A percentile compares a stretch with the other conserved stretches of the same genome.
Conservation (phyloP, 1,284 basidiomycete species). For the Entoloma clypeatum region DNA sequence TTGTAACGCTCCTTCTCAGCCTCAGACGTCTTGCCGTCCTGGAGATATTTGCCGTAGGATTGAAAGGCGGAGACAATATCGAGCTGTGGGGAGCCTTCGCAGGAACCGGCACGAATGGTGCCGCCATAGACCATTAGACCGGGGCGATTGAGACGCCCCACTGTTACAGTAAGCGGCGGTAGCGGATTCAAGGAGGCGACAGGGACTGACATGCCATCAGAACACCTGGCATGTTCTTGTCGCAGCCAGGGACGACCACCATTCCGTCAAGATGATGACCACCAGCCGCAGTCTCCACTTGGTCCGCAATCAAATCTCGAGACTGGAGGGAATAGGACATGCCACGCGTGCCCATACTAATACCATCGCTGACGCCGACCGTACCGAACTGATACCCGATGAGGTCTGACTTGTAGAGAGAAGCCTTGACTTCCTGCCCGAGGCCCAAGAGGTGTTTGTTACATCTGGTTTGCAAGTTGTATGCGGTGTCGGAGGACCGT, state of each 20-base stretch:
- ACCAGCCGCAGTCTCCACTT: slow-evolving; percentile 93
- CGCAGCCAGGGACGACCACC: slow-evolving; percentile 94
- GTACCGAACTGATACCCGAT: slow-evolving; percentile 98
- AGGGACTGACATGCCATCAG: slow-evolving; percentile 81
- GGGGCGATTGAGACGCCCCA: slow-evolving; percentile 91
- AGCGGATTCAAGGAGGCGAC: slow-evolving; percentile 24
- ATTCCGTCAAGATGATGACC: slow-evolving; percentile 99
- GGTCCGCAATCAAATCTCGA: slow-evolving; percentile 94
- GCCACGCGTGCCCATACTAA: slow-evolving; percentile 92
- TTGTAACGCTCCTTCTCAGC: slow-evolving; percentile 82
- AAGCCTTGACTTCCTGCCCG: slow-evolving; percentile 83
- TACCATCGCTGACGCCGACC: slow-evolving; percentile 95
- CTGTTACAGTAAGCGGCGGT: slow-evolving; percentile 36
- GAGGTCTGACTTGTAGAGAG: slow-evolving; percentile 68
- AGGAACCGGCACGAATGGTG: slow-evolving; percentile 87
- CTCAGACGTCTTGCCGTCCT: slow-evolving; percentile 79
- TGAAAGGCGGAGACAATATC: slow-evolving; percentile 97
- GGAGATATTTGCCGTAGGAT: slow-evolving; percentile 88
- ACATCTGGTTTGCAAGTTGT: slow-evolving; percentile 52
- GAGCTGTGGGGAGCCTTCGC: slow-evolving; percentile 74
- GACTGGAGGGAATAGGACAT: slow-evolving; percentile 97
- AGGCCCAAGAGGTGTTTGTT: slow-evolving; percentile 90
- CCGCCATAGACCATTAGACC: slow-evolving; percentile 97
- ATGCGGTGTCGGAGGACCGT: slow-evolving; percentile 6
- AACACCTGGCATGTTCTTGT: slow-evolving; percentile 98